These are phyloP conservation scores for Mycena belliarum DNA, from an alignment of 768 basidiomycete species.

Conservation along the genomic window DNA sequence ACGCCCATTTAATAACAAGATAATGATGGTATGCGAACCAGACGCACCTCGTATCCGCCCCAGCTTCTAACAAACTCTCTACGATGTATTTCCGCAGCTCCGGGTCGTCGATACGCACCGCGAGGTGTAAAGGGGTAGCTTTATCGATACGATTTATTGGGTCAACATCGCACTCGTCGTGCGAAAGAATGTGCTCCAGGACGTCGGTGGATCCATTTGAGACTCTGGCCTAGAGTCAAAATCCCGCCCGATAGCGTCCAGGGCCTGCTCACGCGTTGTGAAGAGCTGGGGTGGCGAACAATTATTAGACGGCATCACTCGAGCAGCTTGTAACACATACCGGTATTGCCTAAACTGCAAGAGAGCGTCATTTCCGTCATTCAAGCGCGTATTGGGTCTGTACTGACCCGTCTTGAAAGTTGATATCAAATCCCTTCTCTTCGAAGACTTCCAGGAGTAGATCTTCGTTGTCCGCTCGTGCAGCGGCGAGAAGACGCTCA, in stretches of 20 bases:
- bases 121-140: slow-evolving; percentile 80
- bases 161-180: slow-evolving; percentile 83
- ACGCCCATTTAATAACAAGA: neutral
- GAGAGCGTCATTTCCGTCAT: slow-evolving; percentile 25
- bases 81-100: slow-evolving; percentile 58
- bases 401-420: slow-evolving; percentile 76
- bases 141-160: slow-evolving; percentile 67
- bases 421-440: slow-evolving; percentile 64
- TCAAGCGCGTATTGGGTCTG: slow-evolving; percentile 5
- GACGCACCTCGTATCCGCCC: slow-evolving; percentile 68
- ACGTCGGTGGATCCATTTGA: slow-evolving; percentile 59
- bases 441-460: slow-evolving; percentile 62
- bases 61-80: slow-evolving; percentile 73
- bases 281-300: slow-evolving; percentile 53
- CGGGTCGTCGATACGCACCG: slow-evolving; percentile 54
- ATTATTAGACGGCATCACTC: too few species aligned
- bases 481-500: slow-evolving; percentile 71
- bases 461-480: slow-evolving; percentile 72
- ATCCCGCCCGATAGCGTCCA: neutral
- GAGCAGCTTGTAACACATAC: slow-evolving; percentile 44
- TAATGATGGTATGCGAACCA: neutral
- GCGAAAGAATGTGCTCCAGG: slow-evolving; percentile 70
- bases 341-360: slow-evolving; percentile 72
- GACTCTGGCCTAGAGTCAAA: slow-evolving; percentile 38
- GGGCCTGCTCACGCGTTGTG: slow-evolving; percentile 63